Conservation (phyloP, 345 rosid species). For the Hibiscus trionum region DNA sequence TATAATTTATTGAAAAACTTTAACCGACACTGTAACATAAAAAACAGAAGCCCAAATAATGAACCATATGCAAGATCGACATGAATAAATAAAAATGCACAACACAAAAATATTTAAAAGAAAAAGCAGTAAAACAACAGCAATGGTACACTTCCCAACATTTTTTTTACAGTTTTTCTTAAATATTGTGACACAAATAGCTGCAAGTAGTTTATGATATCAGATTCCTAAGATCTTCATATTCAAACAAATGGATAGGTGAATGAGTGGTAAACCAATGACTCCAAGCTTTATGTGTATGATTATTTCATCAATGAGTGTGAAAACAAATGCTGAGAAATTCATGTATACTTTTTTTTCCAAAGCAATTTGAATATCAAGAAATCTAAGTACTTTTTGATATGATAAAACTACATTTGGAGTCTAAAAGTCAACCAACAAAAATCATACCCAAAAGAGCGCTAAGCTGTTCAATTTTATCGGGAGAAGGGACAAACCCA, state of each 20-base stretch:
- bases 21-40: not conserved
- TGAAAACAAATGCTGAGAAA: not conserved
- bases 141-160: not conserved
- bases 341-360: not conserved
- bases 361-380: not conserved
- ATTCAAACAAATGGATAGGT: not conserved
- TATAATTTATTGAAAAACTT: not conserved
- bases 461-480: constrained; percentile 47
- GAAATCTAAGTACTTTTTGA: not conserved
- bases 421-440: not conserved
- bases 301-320: not conserved
- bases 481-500: constrained; percentile 57
- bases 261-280: not conserved
- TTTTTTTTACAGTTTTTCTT: not conserved
- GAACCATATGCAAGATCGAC: not conserved
- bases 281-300: not conserved
- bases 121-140: not conserved
- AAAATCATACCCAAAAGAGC: constrained; percentile 60
- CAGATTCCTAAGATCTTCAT: not conserved
- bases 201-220: not conserved
- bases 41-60: not conserved
- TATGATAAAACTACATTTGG: not conserved
- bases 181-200: not conserved
- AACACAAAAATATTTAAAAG: not conserved
- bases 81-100: constrained; percentile 2